Evolutionary conservation across 2,329 filamentous ascomycete genomes (phyloP).

Genomic region (Fusarium armeniacum): DNA sequence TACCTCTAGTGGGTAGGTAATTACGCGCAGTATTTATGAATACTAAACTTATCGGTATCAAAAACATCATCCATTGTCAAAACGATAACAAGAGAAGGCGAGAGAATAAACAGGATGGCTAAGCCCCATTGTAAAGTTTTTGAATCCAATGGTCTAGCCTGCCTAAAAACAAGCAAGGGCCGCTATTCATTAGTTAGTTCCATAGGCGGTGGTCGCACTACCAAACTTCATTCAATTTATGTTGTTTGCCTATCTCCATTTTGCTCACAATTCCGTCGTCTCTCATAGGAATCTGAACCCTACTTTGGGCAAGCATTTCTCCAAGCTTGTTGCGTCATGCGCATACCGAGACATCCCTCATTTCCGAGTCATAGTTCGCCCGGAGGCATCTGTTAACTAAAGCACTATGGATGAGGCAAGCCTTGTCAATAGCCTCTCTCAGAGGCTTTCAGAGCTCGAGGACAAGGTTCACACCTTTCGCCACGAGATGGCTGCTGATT

Average conservation of each 20-base stretch:
- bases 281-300: slow-evolving; percentile 32
- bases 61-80: background rate
- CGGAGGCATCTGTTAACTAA: slow-evolving; percentile 49
- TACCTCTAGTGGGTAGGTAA: background rate
- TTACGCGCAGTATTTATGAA: slow-evolving; percentile 12
- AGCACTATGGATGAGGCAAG: slow-evolving; percentile 58
- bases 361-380: slow-evolving; percentile 52
- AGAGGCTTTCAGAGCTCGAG: slow-evolving; percentile 69
- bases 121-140: slow-evolving; percentile 36
- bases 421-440: slow-evolving; percentile 66
- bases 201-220: slow-evolving; percentile 22
- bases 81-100: slow-evolving; percentile 8
- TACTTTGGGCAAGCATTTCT: slow-evolving; percentile 32
- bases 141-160: slow-evolving; percentile 36
- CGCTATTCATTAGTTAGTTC: slow-evolving; percentile 21
- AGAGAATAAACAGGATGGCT: slow-evolving; percentile 15
- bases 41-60: background rate
- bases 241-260: slow-evolving; percentile 35
- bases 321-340: slow-evolving; percentile 54
- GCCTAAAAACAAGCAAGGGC: slow-evolving; percentile 31
- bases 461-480: slow-evolving; percentile 69
- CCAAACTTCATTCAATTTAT: slow-evolving; percentile 33
- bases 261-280: slow-evolving; percentile 41
- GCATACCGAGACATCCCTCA: slow-evolving; percentile 52
- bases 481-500: slow-evolving; percentile 69